Evolutionary conservation across 73 alveolate species (phyloP).

Genomic region (Tetrahymena malaccensis): DNA sequence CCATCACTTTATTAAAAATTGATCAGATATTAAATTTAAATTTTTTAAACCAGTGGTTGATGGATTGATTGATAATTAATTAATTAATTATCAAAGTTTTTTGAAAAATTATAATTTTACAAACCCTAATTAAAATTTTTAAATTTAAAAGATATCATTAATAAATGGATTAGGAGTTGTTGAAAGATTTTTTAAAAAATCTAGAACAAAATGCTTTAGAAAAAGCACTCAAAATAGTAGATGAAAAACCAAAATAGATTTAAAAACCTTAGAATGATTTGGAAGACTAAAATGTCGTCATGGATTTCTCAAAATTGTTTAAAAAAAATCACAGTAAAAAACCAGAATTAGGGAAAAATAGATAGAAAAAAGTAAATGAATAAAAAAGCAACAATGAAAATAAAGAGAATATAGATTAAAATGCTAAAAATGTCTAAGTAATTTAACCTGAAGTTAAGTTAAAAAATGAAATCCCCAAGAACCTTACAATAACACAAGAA

Average conservation of each 20-base stretch:
- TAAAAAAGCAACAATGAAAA: not conserved
- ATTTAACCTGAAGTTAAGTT: not conserved
- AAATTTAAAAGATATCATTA: no score
- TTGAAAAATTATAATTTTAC: no score
- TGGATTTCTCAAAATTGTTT: not conserved
- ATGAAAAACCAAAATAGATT: not conserved
- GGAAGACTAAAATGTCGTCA: not conserved
- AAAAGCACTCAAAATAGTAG: not conserved
- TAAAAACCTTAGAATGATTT: not conserved
- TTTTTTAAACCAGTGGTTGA: not conserved
- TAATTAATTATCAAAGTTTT: no score
- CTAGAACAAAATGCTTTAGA: not conserved
- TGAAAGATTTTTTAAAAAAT: not conserved
- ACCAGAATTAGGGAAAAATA: not conserved
- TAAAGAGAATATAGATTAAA: constrained; percentile 15
- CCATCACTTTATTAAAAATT: not conserved
- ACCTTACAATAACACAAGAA: constrained; percentile 48
- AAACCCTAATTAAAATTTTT: not conserved
- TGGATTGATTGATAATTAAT: not conserved
- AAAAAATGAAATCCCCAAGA: constrained; percentile 48
- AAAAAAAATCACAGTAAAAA: not conserved
- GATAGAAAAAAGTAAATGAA: not conserved
- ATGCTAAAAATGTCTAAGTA: constrained; percentile 11
- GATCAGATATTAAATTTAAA: not conserved
- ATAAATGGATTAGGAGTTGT: not conserved